Base-by-base conservation (phyloP, 2,329 filamentous ascomycete genomes). In the Colletotrichum shisoi region DNA sequence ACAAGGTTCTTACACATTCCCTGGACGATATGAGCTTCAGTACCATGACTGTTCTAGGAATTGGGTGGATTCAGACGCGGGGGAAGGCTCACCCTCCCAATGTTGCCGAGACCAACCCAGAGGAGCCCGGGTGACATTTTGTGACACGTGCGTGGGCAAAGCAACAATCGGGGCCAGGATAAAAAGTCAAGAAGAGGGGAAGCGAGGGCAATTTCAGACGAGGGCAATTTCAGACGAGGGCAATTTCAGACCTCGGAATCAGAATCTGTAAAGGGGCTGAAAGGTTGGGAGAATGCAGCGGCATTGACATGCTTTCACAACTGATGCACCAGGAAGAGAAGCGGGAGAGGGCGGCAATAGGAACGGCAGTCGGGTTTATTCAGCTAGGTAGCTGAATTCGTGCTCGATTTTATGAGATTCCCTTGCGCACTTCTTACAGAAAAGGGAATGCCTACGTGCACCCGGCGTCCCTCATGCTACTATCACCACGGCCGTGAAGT, bases 21-120 rank as follows among this genome's bases (percentile, higher is more conserved):
- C 90, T 93, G 67, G 46, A 34, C 17, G 24, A 39, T 40, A 54
- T 70, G 40, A 71, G 67, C 34, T 45, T 34, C 45, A 9, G 12
- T 60, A 31, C 37, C 19, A 64, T n/a, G 44, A 46, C 69, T 63
- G 75, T 65, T 66, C 69, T 67, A 67, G 19, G 54, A 68, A 66
- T 19, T 48, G 51, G n/a, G 12, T n/a, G 15, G 62, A 4, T 31
- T n/a, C 37, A 56, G 37, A 49, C 51, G 17, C 53, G 62, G 40
- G 52, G n/a, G 7, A 9, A 46, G 37, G 79, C 86, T 81, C 81
- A 91, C 91, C 74, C 89, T 85, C 71, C 92, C 93, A 88, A 96
- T 96, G 77, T 96, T 96, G 59, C 93, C 93, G 57, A 96, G 84
- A 64, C 93, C 93, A 62, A 96, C 87, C 87, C 89, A 96, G 72